Evolutionary conservation across 495 filamentous ascomycete genomes (phyloP).

Genomic region (Tuber microsphaerosporum): DNA sequence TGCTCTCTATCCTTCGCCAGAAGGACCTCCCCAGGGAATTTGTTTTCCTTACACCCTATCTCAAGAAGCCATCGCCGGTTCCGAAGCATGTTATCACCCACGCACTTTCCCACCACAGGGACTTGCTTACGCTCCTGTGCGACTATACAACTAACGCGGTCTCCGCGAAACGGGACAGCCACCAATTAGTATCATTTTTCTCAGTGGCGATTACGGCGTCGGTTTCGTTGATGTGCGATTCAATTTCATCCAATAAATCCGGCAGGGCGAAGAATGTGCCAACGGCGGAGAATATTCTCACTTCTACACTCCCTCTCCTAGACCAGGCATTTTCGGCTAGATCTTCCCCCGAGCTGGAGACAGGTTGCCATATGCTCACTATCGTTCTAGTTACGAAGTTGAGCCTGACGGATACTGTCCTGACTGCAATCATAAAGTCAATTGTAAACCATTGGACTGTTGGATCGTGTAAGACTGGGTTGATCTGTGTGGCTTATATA

Average conservation of each 20-base stretch:
- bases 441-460: slow-evolving; percentile 65
- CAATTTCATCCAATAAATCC: slow-evolving; percentile 64
- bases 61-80: slow-evolving; percentile 62
- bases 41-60: slow-evolving; percentile 76
- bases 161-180: slow-evolving; percentile 60
- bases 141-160: slow-evolving; percentile 65
- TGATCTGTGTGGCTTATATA: slow-evolving; percentile 72
- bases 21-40: slow-evolving; percentile 50
- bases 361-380: slow-evolving; percentile 84
- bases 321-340: slow-evolving; percentile 67
- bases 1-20: slow-evolving; percentile 62
- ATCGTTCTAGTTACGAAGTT: slow-evolving; percentile 77
- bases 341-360: slow-evolving; percentile 63
- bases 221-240: slow-evolving; percentile 69
- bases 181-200: slow-evolving; percentile 78
- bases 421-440: slow-evolving; percentile 78
- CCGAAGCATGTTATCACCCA: slow-evolving; percentile 74
- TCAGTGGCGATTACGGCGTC: slow-evolving; percentile 74
- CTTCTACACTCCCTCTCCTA: slow-evolving; percentile 65
- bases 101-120: slow-evolving; percentile 62
- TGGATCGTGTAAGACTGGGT: slow-evolving; percentile 63
- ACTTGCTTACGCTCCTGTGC: slow-evolving; percentile 65
- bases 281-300: slow-evolving; percentile 70
- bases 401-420: slow-evolving; percentile 61
- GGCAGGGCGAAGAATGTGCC: slow-evolving; percentile 58